Evolutionary conservation across 306 rosid genomes (phyloP).

Genomic region (Neltuma alba): DNA sequence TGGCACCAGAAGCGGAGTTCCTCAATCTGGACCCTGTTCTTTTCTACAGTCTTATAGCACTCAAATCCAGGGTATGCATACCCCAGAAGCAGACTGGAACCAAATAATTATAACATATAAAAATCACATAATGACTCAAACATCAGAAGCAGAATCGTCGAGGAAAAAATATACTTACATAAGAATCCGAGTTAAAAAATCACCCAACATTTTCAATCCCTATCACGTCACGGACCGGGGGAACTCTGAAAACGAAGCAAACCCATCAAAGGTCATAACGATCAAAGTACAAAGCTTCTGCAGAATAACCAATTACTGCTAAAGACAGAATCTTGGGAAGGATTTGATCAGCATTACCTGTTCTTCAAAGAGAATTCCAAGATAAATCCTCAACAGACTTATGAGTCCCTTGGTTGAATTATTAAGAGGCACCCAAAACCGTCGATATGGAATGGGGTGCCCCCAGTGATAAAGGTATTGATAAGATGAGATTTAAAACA

Average conservation of each 20-base stretch:
- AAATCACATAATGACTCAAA: not conserved
- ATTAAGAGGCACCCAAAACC: slow-evolving; percentile 49
- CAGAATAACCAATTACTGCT: not conserved
- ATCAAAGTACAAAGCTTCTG: not conserved
- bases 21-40: slow-evolving; percentile 59
- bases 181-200: slow-evolving; percentile 67
- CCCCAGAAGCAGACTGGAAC: slow-evolving; percentile 66
- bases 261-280: not conserved
- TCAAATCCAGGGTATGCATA: slow-evolving; percentile 94
- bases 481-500: slow-evolving; percentile 30
- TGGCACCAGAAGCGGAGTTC: slow-evolving; percentile 97
- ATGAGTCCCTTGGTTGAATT: not conserved
- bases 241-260: slow-evolving; percentile 40
- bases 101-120: not conserved
- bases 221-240: slow-evolving; percentile 27
- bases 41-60: slow-evolving; percentile 83
- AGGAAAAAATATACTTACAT: slow-evolving; percentile 52
- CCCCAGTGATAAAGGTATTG: slow-evolving; percentile 26
- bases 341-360: slow-evolving; percentile 23
- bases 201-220: slow-evolving; percentile 75
- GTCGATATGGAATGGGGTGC: slow-evolving; percentile 33
- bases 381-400: no score
- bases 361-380: not conserved
- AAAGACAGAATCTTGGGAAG: not conserved
- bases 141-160: not conserved